These are phyloP conservation scores for Malassezia pachydermatis DNA, from an alignment of 1,284 basidiomycete species.

Conservation along the genomic window DNA sequence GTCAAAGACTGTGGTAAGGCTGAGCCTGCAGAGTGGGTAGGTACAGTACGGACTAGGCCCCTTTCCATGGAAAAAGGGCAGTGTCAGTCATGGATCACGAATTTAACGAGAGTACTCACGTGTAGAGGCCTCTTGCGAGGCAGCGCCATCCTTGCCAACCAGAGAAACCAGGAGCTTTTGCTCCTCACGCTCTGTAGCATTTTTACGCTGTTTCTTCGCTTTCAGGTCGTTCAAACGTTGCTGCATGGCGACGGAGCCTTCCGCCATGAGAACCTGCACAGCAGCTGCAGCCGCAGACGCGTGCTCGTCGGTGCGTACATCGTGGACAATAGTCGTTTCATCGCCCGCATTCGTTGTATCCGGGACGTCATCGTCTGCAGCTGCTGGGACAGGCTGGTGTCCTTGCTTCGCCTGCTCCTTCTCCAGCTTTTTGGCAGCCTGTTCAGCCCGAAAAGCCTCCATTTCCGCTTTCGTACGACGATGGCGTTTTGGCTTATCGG, in stretches of 20 bases:
- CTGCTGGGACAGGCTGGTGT: not conserved
- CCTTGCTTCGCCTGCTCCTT: slow-evolving; percentile 7
- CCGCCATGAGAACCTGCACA: slow-evolving; percentile 2
- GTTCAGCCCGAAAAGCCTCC: slow-evolving; percentile 19
- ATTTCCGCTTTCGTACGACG: slow-evolving; percentile 20
- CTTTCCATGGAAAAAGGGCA: slow-evolving; percentile 3
- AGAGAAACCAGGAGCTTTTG: slow-evolving; percentile 13
- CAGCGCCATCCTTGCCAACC: not conserved
- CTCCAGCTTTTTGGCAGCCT: slow-evolving; percentile 13
- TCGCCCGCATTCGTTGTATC: slow-evolving; percentile 2
- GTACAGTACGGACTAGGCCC: slow-evolving; percentile 2
- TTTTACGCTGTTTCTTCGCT: slow-evolving; percentile 19
- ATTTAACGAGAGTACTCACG: not conserved
- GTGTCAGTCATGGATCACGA: slow-evolving; percentile 2
- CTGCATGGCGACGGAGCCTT: slow-evolving; percentile 11
- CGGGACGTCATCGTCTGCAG: not conserved
- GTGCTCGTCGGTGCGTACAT: slow-evolving; percentile 8
- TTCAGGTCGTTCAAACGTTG: slow-evolving; percentile 13
- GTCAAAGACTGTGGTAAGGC: too few relatives aligned
- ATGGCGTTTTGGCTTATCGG: slow-evolving; percentile 10
- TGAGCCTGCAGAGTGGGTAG: too few relatives aligned
- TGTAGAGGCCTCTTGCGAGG: not conserved
- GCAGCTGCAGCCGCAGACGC: not conserved
- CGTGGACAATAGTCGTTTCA: slow-evolving; percentile 15
- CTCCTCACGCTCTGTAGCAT: slow-evolving; percentile 16